These are phyloP conservation scores for Colletotrichum chrysophilum DNA, from an alignment of 2,329 filamentous ascomycete genomes.

Conservation along the genomic window DNA sequence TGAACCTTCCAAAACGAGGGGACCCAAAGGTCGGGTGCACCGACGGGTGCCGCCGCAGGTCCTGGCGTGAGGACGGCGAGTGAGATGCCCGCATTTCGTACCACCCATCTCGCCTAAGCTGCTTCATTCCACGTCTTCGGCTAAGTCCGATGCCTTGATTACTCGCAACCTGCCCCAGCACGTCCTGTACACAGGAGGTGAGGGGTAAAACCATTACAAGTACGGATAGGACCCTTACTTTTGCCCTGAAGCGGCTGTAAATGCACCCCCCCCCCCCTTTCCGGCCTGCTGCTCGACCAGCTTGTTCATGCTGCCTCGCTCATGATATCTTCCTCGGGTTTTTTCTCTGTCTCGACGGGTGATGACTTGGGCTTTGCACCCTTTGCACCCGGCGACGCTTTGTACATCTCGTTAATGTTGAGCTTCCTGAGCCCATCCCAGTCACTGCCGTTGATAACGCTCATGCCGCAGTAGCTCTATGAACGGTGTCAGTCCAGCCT, in stretches of 20 bases:
- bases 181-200: background rate
- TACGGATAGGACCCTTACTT: background rate
- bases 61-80: background rate
- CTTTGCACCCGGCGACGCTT: slow-evolving; percentile 25
- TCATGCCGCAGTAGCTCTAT: slow-evolving; percentile 78
- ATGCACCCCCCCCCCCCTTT: background rate
- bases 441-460: slow-evolving; percentile 72
- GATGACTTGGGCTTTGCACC: background rate
- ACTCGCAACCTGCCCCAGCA: background rate
- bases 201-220: background rate
- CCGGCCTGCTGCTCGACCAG: too few relatives aligned
- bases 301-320: background rate
- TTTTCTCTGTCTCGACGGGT: background rate
- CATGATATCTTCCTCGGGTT: background rate
- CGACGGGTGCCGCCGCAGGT: background rate
- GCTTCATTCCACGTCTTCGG: background rate
- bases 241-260: background rate
- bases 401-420: slow-evolving; percentile 78
- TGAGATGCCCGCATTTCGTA: background rate
- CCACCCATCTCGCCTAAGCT: background rate
- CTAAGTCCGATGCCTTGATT: background rate
- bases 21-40: background rate
- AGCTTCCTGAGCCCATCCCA: slow-evolving; percentile 79
- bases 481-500: background rate
- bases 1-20: background rate